Evolutionary conservation across 2,329 filamentous ascomycete genomes (phyloP).

Genomic region (Scortechinia acanthostroma): DNA sequence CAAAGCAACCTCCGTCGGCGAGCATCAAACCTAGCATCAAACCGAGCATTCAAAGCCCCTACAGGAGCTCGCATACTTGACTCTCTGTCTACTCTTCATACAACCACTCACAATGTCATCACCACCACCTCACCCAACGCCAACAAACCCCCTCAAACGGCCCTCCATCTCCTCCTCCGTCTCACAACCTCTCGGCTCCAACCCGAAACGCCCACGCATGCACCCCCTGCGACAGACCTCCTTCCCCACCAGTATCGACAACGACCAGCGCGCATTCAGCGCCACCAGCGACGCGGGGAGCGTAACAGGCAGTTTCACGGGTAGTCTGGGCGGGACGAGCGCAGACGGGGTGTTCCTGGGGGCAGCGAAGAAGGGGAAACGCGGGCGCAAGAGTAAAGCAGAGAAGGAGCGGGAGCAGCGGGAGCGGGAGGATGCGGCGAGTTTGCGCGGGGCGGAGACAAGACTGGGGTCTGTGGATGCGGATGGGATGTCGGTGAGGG

Average conservation of each 20-base stretch:
- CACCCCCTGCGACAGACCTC: slow-evolving; percentile 36
- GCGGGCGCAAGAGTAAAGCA: slow-evolving; percentile 3
- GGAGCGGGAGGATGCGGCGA: background rate
- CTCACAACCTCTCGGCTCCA: slow-evolving; percentile 18
- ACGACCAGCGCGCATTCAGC: slow-evolving; percentile 16
- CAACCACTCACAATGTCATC: slow-evolving; percentile 21
- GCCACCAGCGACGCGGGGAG: slow-evolving; percentile 26
- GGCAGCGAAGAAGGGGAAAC: background rate
- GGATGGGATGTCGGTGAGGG: slow-evolving; percentile 12
- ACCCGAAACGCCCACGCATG: slow-evolving; percentile 19
- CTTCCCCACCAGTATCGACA: slow-evolving; percentile 24
- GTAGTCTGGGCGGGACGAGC: slow-evolving; percentile 24
- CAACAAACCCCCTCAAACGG: slow-evolving; percentile 24
- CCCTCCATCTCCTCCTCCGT: slow-evolving; percentile 25
- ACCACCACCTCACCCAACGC: slow-evolving; percentile 17
- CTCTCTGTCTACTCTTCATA: too few relatives aligned
- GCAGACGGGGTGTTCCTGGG: slow-evolving; percentile 18
- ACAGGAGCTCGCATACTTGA: too few relatives aligned
- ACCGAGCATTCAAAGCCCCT: too few relatives aligned
- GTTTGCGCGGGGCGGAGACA: background rate
- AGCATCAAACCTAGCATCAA: too few relatives aligned
- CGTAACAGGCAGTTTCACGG: slow-evolving; percentile 29
- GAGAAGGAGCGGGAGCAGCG: slow-evolving; percentile 3
- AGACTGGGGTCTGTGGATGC: background rate
- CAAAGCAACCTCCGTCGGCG: too few relatives aligned